A percentile compares a stretch with the other conserved stretches of the same genome.
phyloP scores from a whole-genome alignment of 2,329 filamentous ascomycete species.

The Colletotrichum phormii region DNA sequence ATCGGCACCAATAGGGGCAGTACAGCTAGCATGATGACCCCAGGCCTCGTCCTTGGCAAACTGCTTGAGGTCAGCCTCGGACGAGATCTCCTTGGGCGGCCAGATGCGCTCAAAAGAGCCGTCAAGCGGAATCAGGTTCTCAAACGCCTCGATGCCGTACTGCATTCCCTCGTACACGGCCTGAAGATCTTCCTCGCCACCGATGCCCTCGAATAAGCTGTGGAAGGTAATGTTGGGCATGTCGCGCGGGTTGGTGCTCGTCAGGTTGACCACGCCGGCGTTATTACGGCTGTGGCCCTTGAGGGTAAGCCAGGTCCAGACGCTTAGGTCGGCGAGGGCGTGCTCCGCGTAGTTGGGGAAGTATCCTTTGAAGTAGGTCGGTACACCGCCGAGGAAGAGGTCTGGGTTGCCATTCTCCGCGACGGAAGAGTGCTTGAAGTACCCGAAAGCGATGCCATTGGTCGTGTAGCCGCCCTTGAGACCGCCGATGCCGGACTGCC shows the following conservation, averaged over 20 bases:
- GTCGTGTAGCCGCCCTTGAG: slow-evolving; percentile 51
- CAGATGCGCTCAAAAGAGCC: slow-evolving; percentile 50
- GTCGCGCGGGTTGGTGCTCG: slow-evolving; percentile 70
- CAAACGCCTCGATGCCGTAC: slow-evolving; percentile 56
- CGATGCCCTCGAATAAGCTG: slow-evolving; percentile 57
- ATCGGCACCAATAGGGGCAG: slow-evolving; percentile 66
- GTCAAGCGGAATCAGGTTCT: slow-evolving; percentile 48
- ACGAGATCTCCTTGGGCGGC: slow-evolving; percentile 52
- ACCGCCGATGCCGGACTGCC: slow-evolving; percentile 44
- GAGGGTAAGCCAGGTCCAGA: slow-evolving; percentile 57
- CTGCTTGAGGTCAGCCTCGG: slow-evolving; percentile 56
- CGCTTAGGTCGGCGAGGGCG: slow-evolving; percentile 53
- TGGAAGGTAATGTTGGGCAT: slow-evolving; percentile 71
- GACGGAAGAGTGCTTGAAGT: slow-evolving; percentile 49
- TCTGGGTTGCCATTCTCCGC: slow-evolving; percentile 59
- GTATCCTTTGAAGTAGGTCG: slow-evolving; percentile 66
- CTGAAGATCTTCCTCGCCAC: slow-evolving; percentile 57
- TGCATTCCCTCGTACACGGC: slow-evolving; percentile 58
- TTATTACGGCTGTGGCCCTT: slow-evolving; percentile 67
- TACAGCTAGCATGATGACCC: slow-evolving; percentile 69
- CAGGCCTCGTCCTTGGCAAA: slow-evolving; percentile 58
- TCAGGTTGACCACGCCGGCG: slow-evolving; percentile 71
- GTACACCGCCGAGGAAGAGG: slow-evolving; percentile 65
- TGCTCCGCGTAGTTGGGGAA: slow-evolving; percentile 64
- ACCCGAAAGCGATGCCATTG: slow-evolving; percentile 65